A percentile compares a stretch with the other conserved stretches of the same genome.
These are phyloP conservation scores for Mrakiaceae sp. DNA, from an alignment of 1,284 basidiomycete genomes.

Conservation along the genomic window DNA sequence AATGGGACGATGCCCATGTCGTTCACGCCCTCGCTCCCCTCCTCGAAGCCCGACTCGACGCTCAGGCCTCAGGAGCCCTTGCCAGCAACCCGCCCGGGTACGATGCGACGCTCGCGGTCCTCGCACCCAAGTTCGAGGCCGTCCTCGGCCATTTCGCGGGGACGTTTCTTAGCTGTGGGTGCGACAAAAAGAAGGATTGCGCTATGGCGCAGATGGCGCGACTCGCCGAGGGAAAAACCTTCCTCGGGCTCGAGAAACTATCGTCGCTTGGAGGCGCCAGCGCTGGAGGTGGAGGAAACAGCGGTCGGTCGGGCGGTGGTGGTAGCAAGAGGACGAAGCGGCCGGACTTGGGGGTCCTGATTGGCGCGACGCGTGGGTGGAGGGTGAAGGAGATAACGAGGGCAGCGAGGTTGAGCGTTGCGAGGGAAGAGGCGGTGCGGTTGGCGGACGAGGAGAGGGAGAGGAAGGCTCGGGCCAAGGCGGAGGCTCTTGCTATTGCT, in stretches of 20 bases:
- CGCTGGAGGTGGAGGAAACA: constrained; percentile 12
- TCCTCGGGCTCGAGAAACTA: constrained; percentile 15
- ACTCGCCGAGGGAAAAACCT: constrained; percentile 39
- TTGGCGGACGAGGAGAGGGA: constrained; percentile 31
- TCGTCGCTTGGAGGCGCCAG: not conserved
- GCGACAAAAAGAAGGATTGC: constrained; percentile 53
- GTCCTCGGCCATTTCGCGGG: constrained; percentile 61
- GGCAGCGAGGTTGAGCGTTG: constrained; percentile 1
- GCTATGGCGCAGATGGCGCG: constrained; percentile 53
- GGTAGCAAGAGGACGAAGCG: constrained; percentile 19
- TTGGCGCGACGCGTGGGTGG: constrained; percentile 59
- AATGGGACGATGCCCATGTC: constrained; percentile 88
- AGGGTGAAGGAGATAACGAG: constrained; percentile 28
- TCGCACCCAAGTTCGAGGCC: constrained; percentile 50
- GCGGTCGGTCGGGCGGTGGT: constrained; percentile 5
- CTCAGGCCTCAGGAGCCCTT: constrained; percentile 22
- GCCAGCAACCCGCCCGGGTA: constrained; percentile 12
- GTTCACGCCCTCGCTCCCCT: constrained; percentile 69
- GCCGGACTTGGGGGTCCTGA: constrained; percentile 53
- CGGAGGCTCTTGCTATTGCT: no score
- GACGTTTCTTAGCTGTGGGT: constrained; percentile 67
- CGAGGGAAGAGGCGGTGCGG: not conserved
- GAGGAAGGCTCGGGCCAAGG: constrained; percentile 27
- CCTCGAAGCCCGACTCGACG: constrained; percentile 37
- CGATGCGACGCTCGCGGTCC: constrained; percentile 40